Evolutionary conservation across 2,329 filamentous ascomycete species (phyloP), one percentile per base, ranked within the genome.

Genomic region (Claviceps sp.): DNA sequence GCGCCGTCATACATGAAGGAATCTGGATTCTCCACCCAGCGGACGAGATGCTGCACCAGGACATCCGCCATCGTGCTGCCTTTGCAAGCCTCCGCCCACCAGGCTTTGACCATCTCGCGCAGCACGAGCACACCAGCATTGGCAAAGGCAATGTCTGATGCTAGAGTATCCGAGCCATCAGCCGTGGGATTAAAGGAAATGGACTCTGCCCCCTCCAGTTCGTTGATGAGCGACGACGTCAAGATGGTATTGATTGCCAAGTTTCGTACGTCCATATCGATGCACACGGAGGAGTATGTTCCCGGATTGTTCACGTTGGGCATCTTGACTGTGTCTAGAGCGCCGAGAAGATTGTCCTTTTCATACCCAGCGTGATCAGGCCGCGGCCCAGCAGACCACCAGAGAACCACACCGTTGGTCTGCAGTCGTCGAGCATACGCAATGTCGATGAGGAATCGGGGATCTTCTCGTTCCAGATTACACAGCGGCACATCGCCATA

Each of bases 351-450:
- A 65, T 97, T 88, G 61, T 99, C 94, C 55, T 85, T 86, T 65
- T 99, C 93, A 65, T 96, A 89, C 0, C 93, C 93, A 46, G 89
- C 93, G 67, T 99, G 93, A 64, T 99, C 93, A 1, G 94, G 93
- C 50, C 85, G 81, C 0, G 91, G 82, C 6, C 85, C 84, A 9
- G 81, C 76, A 18, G 91, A 97, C 93, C 93, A 99, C 93, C 93
- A 99, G 6, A 99, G 73, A 5, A 98, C 86, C 1, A 98, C 88
- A 53, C 90, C 89, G 63, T 91, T 95, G 58, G 86, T 85, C 62
- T 95, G 88, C 50, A 99, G 72, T 18, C 90, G 80, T 52, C 94
- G 78, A 0, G 93, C 93, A 65, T 97, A 99, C 0, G 91, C 87
- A 52, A 99, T 81, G 63, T 99, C 93, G 59, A 99, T 98, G 51